Evolutionary conservation across 2,329 filamentous ascomycete genomes (phyloP).

Genomic region (Sporothrix phasma): DNA sequence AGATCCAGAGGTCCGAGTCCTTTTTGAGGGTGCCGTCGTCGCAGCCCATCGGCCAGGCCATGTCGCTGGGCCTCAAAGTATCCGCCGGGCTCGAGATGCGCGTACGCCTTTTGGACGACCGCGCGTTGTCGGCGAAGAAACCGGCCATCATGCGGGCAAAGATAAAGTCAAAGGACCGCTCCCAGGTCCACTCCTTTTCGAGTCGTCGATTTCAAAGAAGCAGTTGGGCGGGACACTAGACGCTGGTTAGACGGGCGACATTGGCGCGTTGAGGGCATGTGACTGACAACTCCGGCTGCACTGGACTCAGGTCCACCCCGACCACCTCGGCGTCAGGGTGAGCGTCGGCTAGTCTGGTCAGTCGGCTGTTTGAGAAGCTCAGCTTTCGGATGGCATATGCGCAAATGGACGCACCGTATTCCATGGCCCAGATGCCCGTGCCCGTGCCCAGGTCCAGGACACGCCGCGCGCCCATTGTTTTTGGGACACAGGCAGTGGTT

Average conservation of each 20-base stretch:
- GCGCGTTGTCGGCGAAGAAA: slow-evolving; percentile 18
- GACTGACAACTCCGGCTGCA: slow-evolving; percentile 20
- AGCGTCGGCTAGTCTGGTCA: slow-evolving; percentile 13
- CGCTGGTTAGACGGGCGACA: background rate
- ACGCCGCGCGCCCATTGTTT: slow-evolving; percentile 17
- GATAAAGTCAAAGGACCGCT: slow-evolving; percentile 19
- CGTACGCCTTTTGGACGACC: slow-evolving; percentile 19
- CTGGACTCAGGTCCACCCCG: slow-evolving; percentile 21
- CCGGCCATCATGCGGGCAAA: slow-evolving; percentile 19
- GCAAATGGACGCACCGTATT: slow-evolving; percentile 15
- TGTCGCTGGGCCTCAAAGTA: slow-evolving; percentile 20
- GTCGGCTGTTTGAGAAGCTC: too few relatives aligned
- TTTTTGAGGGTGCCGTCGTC: slow-evolving; percentile 19
- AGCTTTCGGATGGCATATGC: background rate
- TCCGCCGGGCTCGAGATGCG: slow-evolving; percentile 19
- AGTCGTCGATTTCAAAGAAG: slow-evolving; percentile 21
- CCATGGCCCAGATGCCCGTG: slow-evolving; percentile 22
- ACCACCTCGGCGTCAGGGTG: slow-evolving; percentile 21
- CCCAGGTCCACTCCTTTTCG: slow-evolving; percentile 21
- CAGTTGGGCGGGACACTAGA: slow-evolving; percentile 16
- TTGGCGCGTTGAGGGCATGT: background rate
- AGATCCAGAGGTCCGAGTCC: slow-evolving; percentile 16
- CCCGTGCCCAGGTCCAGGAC: slow-evolving; percentile 21
- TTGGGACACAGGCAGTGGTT: slow-evolving; percentile 18
- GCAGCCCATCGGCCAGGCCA: slow-evolving; percentile 16